Conservation (phyloP, 805 yeast genomes). For the Clavispora phyllophila region DNA sequence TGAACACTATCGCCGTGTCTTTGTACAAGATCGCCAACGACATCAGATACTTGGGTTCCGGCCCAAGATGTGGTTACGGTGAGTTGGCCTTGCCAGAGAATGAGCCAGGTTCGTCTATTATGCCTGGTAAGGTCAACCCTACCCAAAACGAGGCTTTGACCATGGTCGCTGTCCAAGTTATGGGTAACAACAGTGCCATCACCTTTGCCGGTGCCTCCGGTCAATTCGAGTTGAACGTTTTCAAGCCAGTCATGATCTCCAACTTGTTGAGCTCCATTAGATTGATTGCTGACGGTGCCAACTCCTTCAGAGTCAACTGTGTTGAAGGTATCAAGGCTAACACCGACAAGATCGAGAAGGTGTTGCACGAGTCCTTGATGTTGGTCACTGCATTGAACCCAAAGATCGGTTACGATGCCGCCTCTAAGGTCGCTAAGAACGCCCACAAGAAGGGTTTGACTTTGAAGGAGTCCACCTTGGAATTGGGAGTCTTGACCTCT, state of each 20-base stretch:
- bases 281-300: constrained; percentile 81
- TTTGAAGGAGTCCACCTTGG: constrained; percentile 89
- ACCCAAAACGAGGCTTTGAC: constrained; percentile 98
- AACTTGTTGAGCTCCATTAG: constrained; percentile 86
- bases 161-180: constrained; percentile 96
- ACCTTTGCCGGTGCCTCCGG: constrained; percentile 98
- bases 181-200: constrained; percentile 93
- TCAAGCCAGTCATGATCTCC: constrained; percentile 92
- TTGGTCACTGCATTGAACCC: constrained; percentile 98
- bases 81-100: constrained; percentile 94
- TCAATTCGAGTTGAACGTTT: constrained; percentile 96
- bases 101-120: constrained; percentile 98
- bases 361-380: constrained; percentile 93
- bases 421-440: constrained; percentile 96
- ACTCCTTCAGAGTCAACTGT: constrained; percentile 91
- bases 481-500: constrained; percentile 75
- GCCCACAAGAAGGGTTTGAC: constrained; percentile 98
- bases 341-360: constrained; percentile 76
- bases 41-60: constrained; percentile 96
- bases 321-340: constrained; percentile 93
- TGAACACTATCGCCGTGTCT: constrained; percentile 91
- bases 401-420: constrained; percentile 96
- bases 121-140: constrained; percentile 99
- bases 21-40: constrained; percentile 96
- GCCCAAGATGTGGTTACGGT: constrained; percentile 99